Evolutionary conservation across 2,329 filamentous ascomycete species (phyloP), one percentile per base, ranked within the genome.

Genomic region (Pseudogymnoascus sp.): DNA sequence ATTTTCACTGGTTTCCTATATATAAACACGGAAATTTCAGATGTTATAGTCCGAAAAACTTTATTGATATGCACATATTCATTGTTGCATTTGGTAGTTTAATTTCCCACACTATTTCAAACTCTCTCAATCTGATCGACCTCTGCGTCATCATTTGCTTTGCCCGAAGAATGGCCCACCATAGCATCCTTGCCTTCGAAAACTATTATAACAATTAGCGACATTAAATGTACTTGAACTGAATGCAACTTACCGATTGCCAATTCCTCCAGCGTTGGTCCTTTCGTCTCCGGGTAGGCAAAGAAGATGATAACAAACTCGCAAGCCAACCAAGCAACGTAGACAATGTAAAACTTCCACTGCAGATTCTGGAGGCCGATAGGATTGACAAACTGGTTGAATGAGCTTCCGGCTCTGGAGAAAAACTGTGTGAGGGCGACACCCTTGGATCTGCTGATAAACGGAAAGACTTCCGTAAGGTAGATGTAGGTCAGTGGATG

Each of bases 331-430:
- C 65, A 69, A 36, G 64, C 73, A 13, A 74, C 72, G 63, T 75
- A 74, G 18, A 76, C 72, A 27, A 76, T 70, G 63, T 76, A 76
- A 61, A 73, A 76, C 61, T 71, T 73, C 75, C 74, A 77, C 0
- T 65, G 67, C 21, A 77, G 72, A 33, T 66, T 66, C 5, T 72
- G 69, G 21, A 77, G 66, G 5, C 71, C 74, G 39, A 77, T 73
- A 2, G 75, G 75, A 40, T 77, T 77, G 37, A 75, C 72, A 64
- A 73, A 74, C 13, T 69, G 65, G 35, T 69, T 71, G 69, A 76
- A 73, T 18, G 59, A 37, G 45, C 59, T 60, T 15, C 59, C 59
- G 29, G 36, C 59, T 40, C 59, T 21, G 9, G 59, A 60, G 35
- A 60, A 60, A 21, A 25, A 27, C 18, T 60, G 59, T 21, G 40